These are phyloP conservation scores for Microcos paniculata DNA, from an alignment of 345 rosid genomes.

Conservation along the genomic window DNA sequence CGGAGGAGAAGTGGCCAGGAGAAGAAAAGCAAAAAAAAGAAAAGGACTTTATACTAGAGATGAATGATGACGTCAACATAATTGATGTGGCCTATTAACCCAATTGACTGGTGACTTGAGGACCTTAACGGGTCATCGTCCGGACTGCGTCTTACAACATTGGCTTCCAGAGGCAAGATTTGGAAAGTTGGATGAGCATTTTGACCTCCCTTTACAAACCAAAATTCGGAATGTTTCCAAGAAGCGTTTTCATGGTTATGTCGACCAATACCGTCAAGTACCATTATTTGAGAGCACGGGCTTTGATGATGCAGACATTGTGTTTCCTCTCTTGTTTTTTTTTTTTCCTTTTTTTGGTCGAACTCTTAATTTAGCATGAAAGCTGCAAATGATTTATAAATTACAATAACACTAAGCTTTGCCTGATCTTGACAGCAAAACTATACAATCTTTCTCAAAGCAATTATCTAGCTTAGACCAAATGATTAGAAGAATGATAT, in stretches of 20 bases:
- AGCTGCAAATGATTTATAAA: too few relatives aligned
- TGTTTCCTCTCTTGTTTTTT: background rate
- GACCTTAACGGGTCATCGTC: too few relatives aligned
- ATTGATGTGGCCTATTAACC: too few relatives aligned
- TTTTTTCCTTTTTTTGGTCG: too few relatives aligned
- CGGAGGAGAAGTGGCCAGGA: too few relatives aligned
- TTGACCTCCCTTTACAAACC: slow-evolving; percentile 52
- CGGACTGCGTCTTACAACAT: too few relatives aligned
- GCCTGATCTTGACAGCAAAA: slow-evolving; percentile 32
- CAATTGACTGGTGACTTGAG: too few relatives aligned
- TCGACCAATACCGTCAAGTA: slow-evolving; percentile 55
- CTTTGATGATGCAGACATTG: slow-evolving; percentile 44
- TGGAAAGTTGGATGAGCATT: slow-evolving; percentile 44
- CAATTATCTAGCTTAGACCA: slow-evolving; percentile 46
- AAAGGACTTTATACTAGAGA: too few relatives aligned
- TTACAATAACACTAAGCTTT: background rate
- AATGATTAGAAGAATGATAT: slow-evolving; percentile 45
- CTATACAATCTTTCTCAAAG: slow-evolving; percentile 35
- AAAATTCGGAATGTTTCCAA: slow-evolving; percentile 44
- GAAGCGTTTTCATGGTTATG: slow-evolving; percentile 59
- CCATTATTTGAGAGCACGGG: slow-evolving; percentile 70
- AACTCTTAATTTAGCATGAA: background rate
- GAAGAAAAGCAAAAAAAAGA: too few relatives aligned
- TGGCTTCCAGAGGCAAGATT: slow-evolving; percentile 35
- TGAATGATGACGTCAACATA: too few relatives aligned